These are phyloP conservation scores for Fusarium liriodendri DNA, from an alignment of 2,329 filamentous ascomycete genomes.

Conservation along the genomic window DNA sequence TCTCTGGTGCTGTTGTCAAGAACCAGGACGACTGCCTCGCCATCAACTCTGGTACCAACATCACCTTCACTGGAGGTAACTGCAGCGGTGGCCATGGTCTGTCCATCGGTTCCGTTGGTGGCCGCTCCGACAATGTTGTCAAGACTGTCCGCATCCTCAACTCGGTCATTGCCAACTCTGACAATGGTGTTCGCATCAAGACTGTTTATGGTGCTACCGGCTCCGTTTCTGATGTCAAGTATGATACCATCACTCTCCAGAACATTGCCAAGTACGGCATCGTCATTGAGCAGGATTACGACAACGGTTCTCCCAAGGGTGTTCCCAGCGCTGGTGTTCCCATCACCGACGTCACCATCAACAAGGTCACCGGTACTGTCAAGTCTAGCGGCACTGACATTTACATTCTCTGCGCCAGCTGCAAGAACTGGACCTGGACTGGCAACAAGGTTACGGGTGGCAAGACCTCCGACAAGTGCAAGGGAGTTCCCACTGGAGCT, in stretches of 20 bases:
- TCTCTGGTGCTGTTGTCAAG: conserved; percentile 63
- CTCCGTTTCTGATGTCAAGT: conserved; percentile 56
- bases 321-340: conserved; percentile 61
- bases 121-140: conserved; percentile 64
- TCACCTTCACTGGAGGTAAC: conserved; percentile 56
- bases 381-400: conserved; percentile 53
- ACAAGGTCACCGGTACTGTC: conserved; percentile 58
- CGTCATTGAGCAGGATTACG: conserved; percentile 58
- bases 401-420: conserved; percentile 65
- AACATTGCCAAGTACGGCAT: conserved; percentile 56
- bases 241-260: conserved; percentile 55
- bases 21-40: conserved; percentile 74
- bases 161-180: conserved; percentile 54
- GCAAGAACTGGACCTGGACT: conserved; percentile 64
- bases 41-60: conserved; percentile 64
- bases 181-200: conserved; percentile 64
- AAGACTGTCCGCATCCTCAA: conserved; percentile 61
- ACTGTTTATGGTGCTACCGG: conserved; percentile 59
- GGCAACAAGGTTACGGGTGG: conserved; percentile 63
- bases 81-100: conserved; percentile 59
- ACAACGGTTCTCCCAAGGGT: conserved; percentile 59
- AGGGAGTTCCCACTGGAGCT: conserved; percentile 42
- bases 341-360: conserved; percentile 61
- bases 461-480: conserved; percentile 48
- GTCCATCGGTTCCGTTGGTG: conserved; percentile 58